Percentiles rank a stretch among this genome's conserved stretches.
phyloP scores from a whole-genome alignment of 805 yeast genomes.

The Zygoascus bituminiphila region DNA sequence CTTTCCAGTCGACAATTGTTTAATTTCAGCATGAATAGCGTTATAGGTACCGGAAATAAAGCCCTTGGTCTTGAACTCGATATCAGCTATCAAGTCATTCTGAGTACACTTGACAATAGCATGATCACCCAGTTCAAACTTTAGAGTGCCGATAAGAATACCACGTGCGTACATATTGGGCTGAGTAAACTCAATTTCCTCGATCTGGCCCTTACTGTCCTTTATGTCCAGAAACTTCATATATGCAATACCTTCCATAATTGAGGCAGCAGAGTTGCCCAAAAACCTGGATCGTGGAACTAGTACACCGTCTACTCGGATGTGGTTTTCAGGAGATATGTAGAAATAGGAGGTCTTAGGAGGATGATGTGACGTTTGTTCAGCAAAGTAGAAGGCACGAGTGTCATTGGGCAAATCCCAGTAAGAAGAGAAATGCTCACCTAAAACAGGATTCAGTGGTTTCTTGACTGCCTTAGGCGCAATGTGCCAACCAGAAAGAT shows the following conservation, averaged over 20 bases:
- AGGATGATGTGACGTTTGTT: slow-evolving; percentile 98
- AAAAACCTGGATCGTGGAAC: slow-evolving; percentile 81
- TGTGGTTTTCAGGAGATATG: slow-evolving; percentile 67
- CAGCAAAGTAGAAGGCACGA: slow-evolving; percentile 77
- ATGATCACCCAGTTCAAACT: slow-evolving; percentile 88
- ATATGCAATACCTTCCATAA: slow-evolving; percentile 87
- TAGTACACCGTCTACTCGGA: slow-evolving; percentile 82
- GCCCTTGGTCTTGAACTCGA: slow-evolving; percentile 93
- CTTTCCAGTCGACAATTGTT: slow-evolving; percentile 43
- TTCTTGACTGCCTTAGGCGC: slow-evolving; percentile 98
- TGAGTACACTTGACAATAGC: slow-evolving; percentile 62
- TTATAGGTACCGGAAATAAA: slow-evolving; percentile 89
- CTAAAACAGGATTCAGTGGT: slow-evolving; percentile 90
- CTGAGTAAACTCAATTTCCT: slow-evolving; percentile 77
- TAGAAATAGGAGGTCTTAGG: slow-evolving; percentile 93
- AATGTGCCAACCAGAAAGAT: slow-evolving; percentile 93
- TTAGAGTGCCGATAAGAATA: slow-evolving; percentile 80
- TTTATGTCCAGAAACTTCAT: slow-evolving; percentile 55
- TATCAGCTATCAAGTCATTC: slow-evolving; percentile 57
- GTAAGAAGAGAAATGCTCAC: slow-evolving; percentile 83
- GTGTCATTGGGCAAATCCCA: slow-evolving; percentile 76
- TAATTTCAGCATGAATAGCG: slow-evolving; percentile 70
- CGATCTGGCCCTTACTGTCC: slow-evolving; percentile 42
- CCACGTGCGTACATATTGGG: slow-evolving; percentile 96
- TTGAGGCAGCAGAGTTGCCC: slow-evolving; percentile 94